Conservation (phyloP, 2,329 filamentous ascomycete species). For the Arthrinium puccinioides region DNA sequence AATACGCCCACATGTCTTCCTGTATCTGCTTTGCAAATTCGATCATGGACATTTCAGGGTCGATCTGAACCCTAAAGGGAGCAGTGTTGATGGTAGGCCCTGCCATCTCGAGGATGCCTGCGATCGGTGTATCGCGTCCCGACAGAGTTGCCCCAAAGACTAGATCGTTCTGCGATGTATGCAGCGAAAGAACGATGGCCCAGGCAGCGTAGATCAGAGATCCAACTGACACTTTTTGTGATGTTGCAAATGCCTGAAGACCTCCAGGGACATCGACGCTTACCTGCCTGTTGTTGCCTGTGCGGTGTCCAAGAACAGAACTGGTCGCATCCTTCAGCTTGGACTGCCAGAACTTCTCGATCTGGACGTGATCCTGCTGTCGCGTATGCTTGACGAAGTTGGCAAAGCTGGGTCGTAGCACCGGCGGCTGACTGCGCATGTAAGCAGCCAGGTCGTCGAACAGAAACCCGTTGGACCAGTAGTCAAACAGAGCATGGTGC, state of each 20-base stretch:
- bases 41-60: constrained; percentile 14
- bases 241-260: neutral
- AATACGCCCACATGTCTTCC: constrained; percentile 18
- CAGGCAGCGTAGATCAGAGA: constrained; percentile 9
- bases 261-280: constrained; percentile 2
- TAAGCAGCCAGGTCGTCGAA: constrained; percentile 13
- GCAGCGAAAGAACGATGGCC: constrained; percentile 10
- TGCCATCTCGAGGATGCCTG: constrained; percentile 35
- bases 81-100: constrained; percentile 36
- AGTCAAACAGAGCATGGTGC: constrained; percentile 26
- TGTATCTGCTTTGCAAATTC: constrained; percentile 10
- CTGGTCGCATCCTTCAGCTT: constrained; percentile 3
- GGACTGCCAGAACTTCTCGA: constrained; percentile 4
- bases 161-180: constrained; percentile 24
- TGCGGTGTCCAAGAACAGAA: constrained; percentile 2
- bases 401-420: constrained; percentile 3
- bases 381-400: constrained; percentile 4
- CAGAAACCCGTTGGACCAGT: constrained; percentile 22
- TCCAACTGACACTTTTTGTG: constrained; percentile 1
- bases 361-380: constrained; percentile 1
- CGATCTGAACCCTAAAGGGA: constrained; percentile 15
- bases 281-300: constrained; percentile 1
- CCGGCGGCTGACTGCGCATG: constrained; percentile 1
- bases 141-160: constrained; percentile 32
- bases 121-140: constrained; percentile 35